Percentiles rank a stretch among this genome's conserved stretches.
Conservation (phyloP, 331 rosid genomes). For the Pyrus hybrid region DNA sequence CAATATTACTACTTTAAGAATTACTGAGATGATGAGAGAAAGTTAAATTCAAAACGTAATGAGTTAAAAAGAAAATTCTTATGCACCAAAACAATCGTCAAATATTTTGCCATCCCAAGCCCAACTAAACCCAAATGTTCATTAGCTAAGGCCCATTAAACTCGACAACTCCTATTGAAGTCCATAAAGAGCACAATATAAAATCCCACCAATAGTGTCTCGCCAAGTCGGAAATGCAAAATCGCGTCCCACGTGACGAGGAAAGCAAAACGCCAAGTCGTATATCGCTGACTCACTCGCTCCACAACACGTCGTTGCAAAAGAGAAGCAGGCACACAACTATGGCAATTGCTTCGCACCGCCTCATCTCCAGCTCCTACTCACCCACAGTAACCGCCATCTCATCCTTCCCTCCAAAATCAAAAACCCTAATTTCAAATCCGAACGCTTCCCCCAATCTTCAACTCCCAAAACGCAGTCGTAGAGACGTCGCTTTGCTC, state of each 20-base stretch:
- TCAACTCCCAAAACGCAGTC: slow-evolving; percentile 11
- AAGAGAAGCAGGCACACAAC: neutral
- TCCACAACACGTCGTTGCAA: neutral
- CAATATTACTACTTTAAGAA: no score
- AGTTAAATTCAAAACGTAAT: no score
- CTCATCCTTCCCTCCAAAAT: slow-evolving; percentile 52
- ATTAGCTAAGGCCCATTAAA: neutral
- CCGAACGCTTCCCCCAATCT: slow-evolving; percentile 7
- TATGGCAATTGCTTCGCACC: slow-evolving; percentile 32
- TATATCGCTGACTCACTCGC: neutral
- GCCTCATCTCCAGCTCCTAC: slow-evolving; percentile 28
- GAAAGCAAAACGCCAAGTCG: neutral
- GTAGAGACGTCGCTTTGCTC: slow-evolving; percentile 53
- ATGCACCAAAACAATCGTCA: no score
- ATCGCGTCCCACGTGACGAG: neutral
- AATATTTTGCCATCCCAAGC: neutral
- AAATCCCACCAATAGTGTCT: neutral
- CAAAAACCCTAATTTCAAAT: slow-evolving; percentile 35
- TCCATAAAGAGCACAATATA: neutral
- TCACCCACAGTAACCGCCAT: slow-evolving; percentile 23
- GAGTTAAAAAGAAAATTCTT: no score
- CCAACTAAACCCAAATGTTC: neutral
- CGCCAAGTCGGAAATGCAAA: neutral
- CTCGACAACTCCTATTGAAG: neutral
- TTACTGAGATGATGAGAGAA: no score